Conservation (phyloP, 805 yeast genomes). For the Maudiozyma saulgeensis region DNA sequence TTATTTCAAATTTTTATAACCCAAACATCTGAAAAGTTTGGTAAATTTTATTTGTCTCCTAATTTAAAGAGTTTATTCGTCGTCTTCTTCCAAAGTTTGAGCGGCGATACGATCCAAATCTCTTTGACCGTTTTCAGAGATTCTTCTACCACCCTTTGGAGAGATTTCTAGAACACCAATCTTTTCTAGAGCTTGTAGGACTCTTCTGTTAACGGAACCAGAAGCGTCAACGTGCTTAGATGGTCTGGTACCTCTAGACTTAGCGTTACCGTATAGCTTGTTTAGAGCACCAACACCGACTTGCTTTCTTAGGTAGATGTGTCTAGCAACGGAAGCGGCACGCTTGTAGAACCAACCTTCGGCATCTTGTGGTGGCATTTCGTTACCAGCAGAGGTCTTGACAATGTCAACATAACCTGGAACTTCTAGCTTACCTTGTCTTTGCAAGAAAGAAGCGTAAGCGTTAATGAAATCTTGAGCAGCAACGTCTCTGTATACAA, state of each 20-base stretch:
- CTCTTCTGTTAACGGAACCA: slow-evolving; percentile 97
- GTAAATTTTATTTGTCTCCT: not conserved
- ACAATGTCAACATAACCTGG: slow-evolving; percentile 99
- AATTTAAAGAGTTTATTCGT: slow-evolving; percentile 36
- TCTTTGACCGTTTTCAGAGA: slow-evolving; percentile 98
- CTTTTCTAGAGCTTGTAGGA: slow-evolving; percentile 94
- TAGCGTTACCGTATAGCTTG: slow-evolving; percentile 98
- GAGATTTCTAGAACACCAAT: slow-evolving; percentile 91
- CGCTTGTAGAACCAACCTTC: slow-evolving; percentile 99
- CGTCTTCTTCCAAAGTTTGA: slow-evolving; percentile 89
- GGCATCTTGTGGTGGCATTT: slow-evolving; percentile 98
- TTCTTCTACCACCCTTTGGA: slow-evolving; percentile 97
- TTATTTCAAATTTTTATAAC: not conserved
- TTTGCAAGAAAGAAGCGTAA: slow-evolving; percentile 97
- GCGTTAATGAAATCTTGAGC: slow-evolving; percentile 99
- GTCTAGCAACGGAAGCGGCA: slow-evolving; percentile 99
- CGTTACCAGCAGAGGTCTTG: slow-evolving; percentile 97
- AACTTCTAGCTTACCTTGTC: slow-evolving; percentile 98
- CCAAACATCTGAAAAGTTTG: not conserved
- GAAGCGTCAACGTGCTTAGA: slow-evolving; percentile 97
- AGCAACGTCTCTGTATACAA: slow-evolving; percentile 85
- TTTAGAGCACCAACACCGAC: slow-evolving; percentile 98
- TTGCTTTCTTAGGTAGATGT: slow-evolving; percentile 97
- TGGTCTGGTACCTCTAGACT: slow-evolving; percentile 98
- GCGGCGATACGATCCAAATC: slow-evolving; percentile 99